Percentiles rank a stretch among this genome's conserved stretches.
Evolutionary conservation across 1,284 basidiomycete species (phyloP).

Genomic region (Phenoliferia sp.): DNA sequence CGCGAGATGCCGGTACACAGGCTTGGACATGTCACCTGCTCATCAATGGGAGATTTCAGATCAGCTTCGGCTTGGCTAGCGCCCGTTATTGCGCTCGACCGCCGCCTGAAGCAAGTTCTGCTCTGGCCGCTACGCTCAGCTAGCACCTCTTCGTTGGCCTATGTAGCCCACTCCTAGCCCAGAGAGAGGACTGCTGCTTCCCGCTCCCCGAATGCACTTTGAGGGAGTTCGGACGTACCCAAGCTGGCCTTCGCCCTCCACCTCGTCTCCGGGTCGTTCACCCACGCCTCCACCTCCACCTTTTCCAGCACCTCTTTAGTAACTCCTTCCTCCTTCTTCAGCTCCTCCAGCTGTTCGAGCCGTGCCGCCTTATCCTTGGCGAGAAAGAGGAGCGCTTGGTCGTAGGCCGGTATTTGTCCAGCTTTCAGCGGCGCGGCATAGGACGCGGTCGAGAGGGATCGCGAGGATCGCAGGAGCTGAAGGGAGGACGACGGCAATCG

Average conservation of each 20-base stretch:
- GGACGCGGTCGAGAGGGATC: constrained; percentile 5
- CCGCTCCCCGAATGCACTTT: too few relatives aligned
- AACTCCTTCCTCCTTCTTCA: constrained; percentile 26
- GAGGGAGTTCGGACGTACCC: constrained; percentile 52
- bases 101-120: too few relatives aligned
- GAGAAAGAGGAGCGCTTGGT: constrained; percentile 69
- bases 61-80: neutral
- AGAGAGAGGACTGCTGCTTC: too few relatives aligned
- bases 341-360: constrained; percentile 49
- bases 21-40: constrained; percentile 47
- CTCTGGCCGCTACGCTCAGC: too few relatives aligned
- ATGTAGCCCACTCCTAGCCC: too few relatives aligned
- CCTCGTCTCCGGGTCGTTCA: constrained; percentile 71
- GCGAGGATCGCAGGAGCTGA: neutral
- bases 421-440: constrained; percentile 49
- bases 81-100: neutral
- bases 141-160: too few relatives aligned
- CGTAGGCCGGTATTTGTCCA: constrained; percentile 73
- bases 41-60: neutral
- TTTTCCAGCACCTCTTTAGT: constrained; percentile 46
- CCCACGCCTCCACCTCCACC: constrained; percentile 59
- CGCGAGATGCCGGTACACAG: constrained; percentile 70
- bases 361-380: constrained; percentile 46
- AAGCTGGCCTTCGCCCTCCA: constrained; percentile 71
- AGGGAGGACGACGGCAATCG: neutral